Base-by-base conservation (phyloP, 192 early-diverging fungal species). In the Phycomyces nitens region DNA sequence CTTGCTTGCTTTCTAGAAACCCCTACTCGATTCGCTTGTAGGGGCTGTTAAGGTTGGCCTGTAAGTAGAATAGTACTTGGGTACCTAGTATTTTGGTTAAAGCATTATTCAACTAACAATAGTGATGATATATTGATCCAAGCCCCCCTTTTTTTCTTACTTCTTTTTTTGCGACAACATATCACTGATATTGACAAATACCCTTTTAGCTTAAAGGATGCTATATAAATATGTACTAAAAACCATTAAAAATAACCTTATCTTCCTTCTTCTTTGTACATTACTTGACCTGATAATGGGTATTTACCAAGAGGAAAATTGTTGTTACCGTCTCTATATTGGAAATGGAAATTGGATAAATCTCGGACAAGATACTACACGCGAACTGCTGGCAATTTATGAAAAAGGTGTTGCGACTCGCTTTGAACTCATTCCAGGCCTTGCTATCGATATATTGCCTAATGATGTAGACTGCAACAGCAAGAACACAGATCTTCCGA, bases 391-490 rank as follows among this genome's bases (percentile, higher is more conserved):
- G 68, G 58, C 77, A 68, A 47, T 77, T 62, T 47, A 66, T 68
- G 34, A 74, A 64, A 62, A 77, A 67, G 77, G 68, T 51, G 58
- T 78, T 24, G 72, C 75, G 12, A 79, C 70, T 38, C 83, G 80
- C 53, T 90, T 77, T 72, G 77, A 82, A 51, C 79, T 84, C 43
- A 73, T 79, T 29, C 77, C 74, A 34, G 86, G 80, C 43, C 61
- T 90, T 26, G 73, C 77, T 52, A 86, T 92, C 69, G 89, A 92
- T 62, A 74, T 86, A 26, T 40, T 66, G 2, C 70, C 64, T 1
- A 38, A 72, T 44, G 70, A 66, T 55, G 65, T 66, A 3, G 63
- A 66, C 10, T 65, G 62, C 44, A 64, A 61, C 18, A 65, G 63
- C 24, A 69, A 69, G 40, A 69, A 55, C 18, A 69, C 60, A 56